phyloP scores from a whole-genome alignment of 2,329 filamentous ascomycete species.

The Raffaelea arxii region DNA sequence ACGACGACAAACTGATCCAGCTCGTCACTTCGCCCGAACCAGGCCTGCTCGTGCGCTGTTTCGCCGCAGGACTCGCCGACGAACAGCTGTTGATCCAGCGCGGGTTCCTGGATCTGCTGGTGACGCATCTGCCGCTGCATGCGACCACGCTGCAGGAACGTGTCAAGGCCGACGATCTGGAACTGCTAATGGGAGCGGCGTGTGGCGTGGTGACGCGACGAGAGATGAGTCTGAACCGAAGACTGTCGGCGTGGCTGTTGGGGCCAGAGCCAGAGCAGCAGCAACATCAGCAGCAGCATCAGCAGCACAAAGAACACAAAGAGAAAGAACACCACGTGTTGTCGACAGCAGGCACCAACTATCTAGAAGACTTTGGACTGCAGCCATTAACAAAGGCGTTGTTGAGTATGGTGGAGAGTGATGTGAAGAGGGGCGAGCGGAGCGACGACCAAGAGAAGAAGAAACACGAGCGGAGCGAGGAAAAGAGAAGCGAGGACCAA shows the following conservation, averaged over 20 bases:
- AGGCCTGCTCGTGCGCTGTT: conserved; percentile 80
- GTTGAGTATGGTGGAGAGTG: conserved; percentile 66
- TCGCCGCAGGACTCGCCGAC: conserved; percentile 80
- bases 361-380: conserved; percentile 75
- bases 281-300: conserved; percentile 22
- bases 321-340: too few relatives aligned
- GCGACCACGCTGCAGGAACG: conserved; percentile 69
- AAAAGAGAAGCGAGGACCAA: too few relatives aligned
- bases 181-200: conserved; percentile 72
- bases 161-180: conserved; percentile 65
- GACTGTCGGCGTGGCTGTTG: conserved; percentile 93
- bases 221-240: conserved; percentile 93
- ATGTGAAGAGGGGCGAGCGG: too few relatives aligned
- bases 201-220: conserved; percentile 78
- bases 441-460: too few relatives aligned
- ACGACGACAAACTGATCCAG: conserved; percentile 46
- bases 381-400: conserved; percentile 65
- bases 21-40: conserved; percentile 84
- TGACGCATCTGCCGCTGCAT: conserved; percentile 79
- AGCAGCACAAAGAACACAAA: too few relatives aligned
- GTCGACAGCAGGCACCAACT: conserved; percentile 55
- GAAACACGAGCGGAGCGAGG: too few relatives aligned
- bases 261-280: conserved; percentile 60
- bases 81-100: conserved; percentile 86
- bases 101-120: conserved; percentile 85